Percentiles rank a stretch among this genome's conserved stretches.
Conservation (phyloP, 768 basidiomycete species). For the Suillus subaureus region DNA sequence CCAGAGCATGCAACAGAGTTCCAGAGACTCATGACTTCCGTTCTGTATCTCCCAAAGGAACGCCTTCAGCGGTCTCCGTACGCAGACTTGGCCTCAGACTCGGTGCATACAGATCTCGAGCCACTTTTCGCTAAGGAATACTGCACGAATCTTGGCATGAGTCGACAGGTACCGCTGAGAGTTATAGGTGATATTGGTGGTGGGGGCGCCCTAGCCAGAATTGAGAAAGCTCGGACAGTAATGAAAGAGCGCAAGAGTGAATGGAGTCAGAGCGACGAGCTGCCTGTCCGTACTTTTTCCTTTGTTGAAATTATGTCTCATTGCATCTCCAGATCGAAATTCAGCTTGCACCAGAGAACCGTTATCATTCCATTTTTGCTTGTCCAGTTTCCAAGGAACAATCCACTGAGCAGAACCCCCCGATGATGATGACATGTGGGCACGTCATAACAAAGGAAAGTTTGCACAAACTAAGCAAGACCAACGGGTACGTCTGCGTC, state of each 20-base stretch:
- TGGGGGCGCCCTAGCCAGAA: conserved; percentile 85
- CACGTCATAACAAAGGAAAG: conserved; percentile 96
- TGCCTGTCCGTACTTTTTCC: conserved; percentile 60
- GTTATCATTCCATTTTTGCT: conserved; percentile 96
- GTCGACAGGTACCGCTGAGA: conserved; percentile 82
- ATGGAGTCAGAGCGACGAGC: conserved; percentile 87
- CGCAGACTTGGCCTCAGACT: conserved; percentile 69
- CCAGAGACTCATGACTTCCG: conserved; percentile 66
- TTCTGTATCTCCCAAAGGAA: conserved; percentile 69
- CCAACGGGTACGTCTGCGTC: conserved; percentile 60
- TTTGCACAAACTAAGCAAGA: conserved; percentile 85
- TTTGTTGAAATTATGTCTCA: conserved; percentile 9
- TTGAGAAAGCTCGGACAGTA: conserved; percentile 92
- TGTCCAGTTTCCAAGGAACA: conserved; percentile 99
- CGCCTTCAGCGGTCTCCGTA: conserved; percentile 74
- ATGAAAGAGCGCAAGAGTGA: conserved; percentile 93
- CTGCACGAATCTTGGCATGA: conserved; percentile 85
- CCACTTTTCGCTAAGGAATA: conserved; percentile 88
- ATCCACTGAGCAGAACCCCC: conserved; percentile 89
- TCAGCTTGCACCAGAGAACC: conserved; percentile 78
- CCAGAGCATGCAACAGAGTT: conserved; percentile 63
- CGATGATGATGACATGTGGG: conserved; percentile 97
- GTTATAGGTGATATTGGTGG: conserved; percentile 94
- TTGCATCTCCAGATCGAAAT: conserved; percentile 79
- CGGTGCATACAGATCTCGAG: conserved; percentile 76